Percentiles rank a stretch among this genome's conserved stretches.
Conservation (phyloP, 73 alveolate species). For the Symbiodinium pilosum region DNA sequence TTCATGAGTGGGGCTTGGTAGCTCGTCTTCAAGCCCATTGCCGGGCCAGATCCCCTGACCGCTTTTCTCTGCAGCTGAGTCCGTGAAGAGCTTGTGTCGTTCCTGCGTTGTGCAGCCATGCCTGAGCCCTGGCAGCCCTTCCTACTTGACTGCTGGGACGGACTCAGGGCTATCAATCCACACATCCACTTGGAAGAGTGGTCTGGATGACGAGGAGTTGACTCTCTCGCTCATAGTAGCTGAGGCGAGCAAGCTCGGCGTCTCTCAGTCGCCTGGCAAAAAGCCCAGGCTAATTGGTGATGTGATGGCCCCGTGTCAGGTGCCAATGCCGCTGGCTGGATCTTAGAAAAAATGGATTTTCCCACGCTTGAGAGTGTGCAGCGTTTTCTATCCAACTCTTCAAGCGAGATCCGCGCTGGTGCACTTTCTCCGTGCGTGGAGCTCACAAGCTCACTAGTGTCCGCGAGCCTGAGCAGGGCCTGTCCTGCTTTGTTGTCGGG, state of each 20-base stretch:
- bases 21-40: neutral
- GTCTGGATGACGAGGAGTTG: neutral
- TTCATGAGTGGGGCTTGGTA: neutral
- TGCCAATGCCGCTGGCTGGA: neutral
- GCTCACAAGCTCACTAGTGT: neutral
- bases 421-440: neutral
- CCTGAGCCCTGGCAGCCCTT: neutral
- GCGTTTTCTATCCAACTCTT: neutral
- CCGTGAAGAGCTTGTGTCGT: neutral
- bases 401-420: neutral
- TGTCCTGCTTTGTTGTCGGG: neutral
- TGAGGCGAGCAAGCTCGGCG: neutral
- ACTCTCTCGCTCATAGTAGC: neutral
- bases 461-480: neutral
- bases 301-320: neutral
- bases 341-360: neutral
- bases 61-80: neutral
- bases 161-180: neutral
- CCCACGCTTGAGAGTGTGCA: neutral
- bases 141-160: neutral
- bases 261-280: neutral
- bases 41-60: neutral
- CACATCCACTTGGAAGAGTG: neutral
- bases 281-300: neutral
- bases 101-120: neutral